Base-by-base conservation (phyloP, 306 rosid genomes). In the Fragaria iinumae region DNA sequence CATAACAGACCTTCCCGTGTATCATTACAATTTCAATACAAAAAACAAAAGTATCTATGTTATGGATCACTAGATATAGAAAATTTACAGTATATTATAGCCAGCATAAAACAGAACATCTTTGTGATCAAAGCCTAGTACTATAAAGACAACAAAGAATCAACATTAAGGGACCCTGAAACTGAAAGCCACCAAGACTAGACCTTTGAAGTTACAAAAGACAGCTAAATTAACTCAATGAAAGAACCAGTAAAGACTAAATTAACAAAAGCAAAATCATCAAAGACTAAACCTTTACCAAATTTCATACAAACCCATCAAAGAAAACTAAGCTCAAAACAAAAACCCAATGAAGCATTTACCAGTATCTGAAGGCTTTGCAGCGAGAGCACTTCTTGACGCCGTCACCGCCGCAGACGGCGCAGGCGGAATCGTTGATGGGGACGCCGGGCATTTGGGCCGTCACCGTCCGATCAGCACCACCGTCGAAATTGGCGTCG, bases 321-420 rank as follows among this genome's bases (percentile, higher is more conserved):
- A n/a, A 57, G 14, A 32, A 63, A 32, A 36, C 13, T 6, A 18
- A 74, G 27, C 6, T 44, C 2, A 11, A 21, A 20, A 20, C 4
- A 38, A 59, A 14, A 36, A 64, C 4, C 5, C 36, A 27, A 60
- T 2, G 47, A 36, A 65, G 14, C 48, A 18, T 3, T 27, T 43
- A 75, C 99, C 99, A 96, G 82, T 96, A 96, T 67, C 88, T 81
- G 3, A 92, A 89, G 13, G 90, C 88, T 75, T 96, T 96, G 80
- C 99, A 96, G 69, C 97, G 90, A 0, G 99, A 89, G 83, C 99
- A 96, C 81, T 79, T 85, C 75, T 89, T 89, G 32, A 87, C 11
- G 73, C 81, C 87, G 48, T 20, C 66, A 3, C 76, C 59, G 59
- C 84, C 86, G 50, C 99, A 96, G 63, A 85, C 90, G 74, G 72